Evolutionary conservation across 306 rosid species (phyloP).

Genomic region (Vigna reflexopilosa): DNA sequence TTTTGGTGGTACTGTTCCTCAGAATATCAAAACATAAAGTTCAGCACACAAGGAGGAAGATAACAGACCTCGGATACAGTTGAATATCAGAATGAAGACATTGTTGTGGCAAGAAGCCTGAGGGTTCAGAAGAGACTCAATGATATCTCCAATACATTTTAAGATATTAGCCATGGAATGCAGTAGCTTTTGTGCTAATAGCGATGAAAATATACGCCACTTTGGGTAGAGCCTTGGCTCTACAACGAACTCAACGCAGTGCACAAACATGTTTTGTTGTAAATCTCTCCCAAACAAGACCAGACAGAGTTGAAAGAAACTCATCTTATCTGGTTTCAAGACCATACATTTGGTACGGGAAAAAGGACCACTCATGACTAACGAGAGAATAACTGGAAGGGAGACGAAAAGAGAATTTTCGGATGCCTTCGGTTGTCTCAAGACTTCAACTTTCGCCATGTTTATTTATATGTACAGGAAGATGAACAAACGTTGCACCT

Average conservation of each 20-base stretch:
- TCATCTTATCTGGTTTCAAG: constrained; percentile 53
- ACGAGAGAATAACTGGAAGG: neutral
- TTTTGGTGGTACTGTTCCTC: too few relatives aligned
- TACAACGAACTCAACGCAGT: constrained; percentile 23
- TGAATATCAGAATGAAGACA: constrained; percentile 33
- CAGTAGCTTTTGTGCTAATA: constrained; percentile 52
- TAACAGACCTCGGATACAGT: constrained; percentile 51
- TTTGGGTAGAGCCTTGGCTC: constrained; percentile 40
- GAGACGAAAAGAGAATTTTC: neutral
- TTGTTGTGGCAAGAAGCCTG: constrained; percentile 31
- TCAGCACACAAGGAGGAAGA: neutral
- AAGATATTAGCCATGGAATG: constrained; percentile 33
- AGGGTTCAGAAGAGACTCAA: constrained; percentile 51
- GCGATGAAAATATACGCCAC: constrained; percentile 49
- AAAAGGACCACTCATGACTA: constrained; percentile 28
- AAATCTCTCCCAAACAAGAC: constrained; percentile 43
- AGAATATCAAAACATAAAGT: neutral
- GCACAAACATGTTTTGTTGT: constrained; percentile 34
- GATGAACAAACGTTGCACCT: neutral
- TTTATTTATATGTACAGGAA: constrained; percentile 1
- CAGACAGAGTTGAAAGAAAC: constrained; percentile 50
- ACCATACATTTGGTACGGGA: constrained; percentile 45
- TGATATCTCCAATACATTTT: constrained; percentile 25
- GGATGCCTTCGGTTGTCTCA: constrained; percentile 1
- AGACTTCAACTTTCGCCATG: neutral